Percentiles rank a stretch among this genome's conserved stretches.
Evolutionary conservation across 257 asterid genomes (phyloP).

Genomic region (Forsythia viridissima): DNA sequence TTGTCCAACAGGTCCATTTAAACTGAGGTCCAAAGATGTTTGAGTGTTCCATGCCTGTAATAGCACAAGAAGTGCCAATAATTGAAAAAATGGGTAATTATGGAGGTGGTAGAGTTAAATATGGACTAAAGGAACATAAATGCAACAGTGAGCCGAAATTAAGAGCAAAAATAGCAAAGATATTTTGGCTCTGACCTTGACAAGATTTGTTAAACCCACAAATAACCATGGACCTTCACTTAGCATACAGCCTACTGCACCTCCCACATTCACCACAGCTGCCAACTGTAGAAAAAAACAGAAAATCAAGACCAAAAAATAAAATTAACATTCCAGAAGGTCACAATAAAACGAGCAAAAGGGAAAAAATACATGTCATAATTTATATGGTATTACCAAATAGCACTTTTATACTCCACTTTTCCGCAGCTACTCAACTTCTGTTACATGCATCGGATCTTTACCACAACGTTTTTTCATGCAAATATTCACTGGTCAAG

Average conservation of each 20-base stretch:
- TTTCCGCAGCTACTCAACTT: neutral
- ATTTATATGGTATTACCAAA: neutral
- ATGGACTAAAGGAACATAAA: neutral
- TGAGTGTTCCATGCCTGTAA: constrained; percentile 95
- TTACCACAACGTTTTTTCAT: neutral
- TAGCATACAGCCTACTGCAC: constrained; percentile 80
- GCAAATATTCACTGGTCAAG: neutral
- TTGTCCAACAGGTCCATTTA: constrained; percentile 95
- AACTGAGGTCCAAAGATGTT: constrained; percentile 76
- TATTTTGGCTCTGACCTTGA: constrained; percentile 61
- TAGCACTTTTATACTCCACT: neutral
- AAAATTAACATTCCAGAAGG: neutral
- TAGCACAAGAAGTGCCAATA: constrained; percentile 17
- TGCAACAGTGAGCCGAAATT: neutral
- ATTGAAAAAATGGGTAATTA: neutral
- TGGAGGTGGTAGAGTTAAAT: constrained; percentile 1
- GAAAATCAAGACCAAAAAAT: constrained; percentile 15
- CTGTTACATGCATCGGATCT: neutral
- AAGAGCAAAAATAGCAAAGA: neutral
- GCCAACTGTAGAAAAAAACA: constrained; percentile 50
- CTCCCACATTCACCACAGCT: constrained; percentile 61
- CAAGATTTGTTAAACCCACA: constrained; percentile 82
- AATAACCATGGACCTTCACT: constrained; percentile 99
- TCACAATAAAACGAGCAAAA: neutral
- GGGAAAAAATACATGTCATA: neutral